Base-by-base conservation (phyloP, 768 basidiomycete genomes). In the Crepidotus variabilis region DNA sequence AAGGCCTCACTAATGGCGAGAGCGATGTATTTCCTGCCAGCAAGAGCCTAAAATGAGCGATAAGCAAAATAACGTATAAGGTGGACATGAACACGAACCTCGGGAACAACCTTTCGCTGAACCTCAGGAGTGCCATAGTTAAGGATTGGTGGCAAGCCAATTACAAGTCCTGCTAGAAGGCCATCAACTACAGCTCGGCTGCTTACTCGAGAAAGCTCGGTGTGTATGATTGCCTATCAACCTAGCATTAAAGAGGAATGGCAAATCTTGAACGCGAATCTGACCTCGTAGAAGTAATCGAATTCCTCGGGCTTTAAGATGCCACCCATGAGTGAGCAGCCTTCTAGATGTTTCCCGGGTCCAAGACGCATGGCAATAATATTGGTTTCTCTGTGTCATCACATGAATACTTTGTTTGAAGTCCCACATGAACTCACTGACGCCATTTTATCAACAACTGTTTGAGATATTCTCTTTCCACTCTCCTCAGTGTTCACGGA, bases 1-100 rank as follows among this genome's bases (percentile, higher is more conserved):
- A 95, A 96, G 0, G 95, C 92, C 72, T 98, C 96, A 47, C 86
- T 88, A 65, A 98, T 92, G 8, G 96, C 96, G 33, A 98, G 77
- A 7, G 87, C 88, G 60, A 97, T 87, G 63, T 84, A 92, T 71
- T 94, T 92, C 71, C 87, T 90, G 8, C 90, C 92, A 2, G 78
- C 72, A 13, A 90, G 75, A 9, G 66, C 70, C 77, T 80, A 43
- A 2, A 50, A 36, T 6, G 8, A 2, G 14, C 43, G 45, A 49
- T 16, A 20, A 60, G 3, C 50, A 18, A 33, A 50, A 39, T 6
- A 47, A 14, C 20, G 2, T 43, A 13, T 36, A 49, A 20, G 32
- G 14, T n/a, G 32, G 4, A 54, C 48, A 20, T 1, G n/a, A 35
- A 36, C 1, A 66, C 71, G 20, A 36, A 92, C 81, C 33, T 89